Conservation (phyloP, 2,329 filamentous ascomycete genomes). For the Arachnomyces sp. region DNA sequence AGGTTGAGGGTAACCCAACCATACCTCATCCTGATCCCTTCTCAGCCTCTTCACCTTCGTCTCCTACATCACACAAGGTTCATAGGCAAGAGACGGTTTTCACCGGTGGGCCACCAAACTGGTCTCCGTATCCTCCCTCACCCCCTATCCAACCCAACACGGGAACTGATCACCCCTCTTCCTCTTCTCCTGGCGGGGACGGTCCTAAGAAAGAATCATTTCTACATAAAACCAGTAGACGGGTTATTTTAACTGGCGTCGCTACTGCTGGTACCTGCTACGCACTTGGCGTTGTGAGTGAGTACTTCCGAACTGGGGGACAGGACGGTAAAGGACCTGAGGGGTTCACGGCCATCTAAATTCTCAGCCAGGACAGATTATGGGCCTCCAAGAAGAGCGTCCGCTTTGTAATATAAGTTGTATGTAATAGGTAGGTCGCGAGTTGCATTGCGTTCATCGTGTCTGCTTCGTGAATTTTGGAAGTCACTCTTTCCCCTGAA, state of each 20-base stretch:
- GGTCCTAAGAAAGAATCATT: slow-evolving; percentile 10
- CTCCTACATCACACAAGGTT: slow-evolving; percentile 16
- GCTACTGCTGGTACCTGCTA: slow-evolving; percentile 33
- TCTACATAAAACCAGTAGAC: slow-evolving; percentile 18
- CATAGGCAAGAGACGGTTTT: slow-evolving; percentile 16
- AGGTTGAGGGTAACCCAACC: slow-evolving; percentile 1
- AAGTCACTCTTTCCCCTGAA: too few relatives aligned
- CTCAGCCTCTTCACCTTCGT: neutral
- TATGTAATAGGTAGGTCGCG: too few relatives aligned
- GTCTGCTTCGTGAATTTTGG: too few relatives aligned
- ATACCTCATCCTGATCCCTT: neutral
- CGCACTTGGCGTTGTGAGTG: slow-evolving; percentile 31
- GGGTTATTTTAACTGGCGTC: slow-evolving; percentile 27
- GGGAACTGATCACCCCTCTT: neutral
- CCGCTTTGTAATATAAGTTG: too few relatives aligned
- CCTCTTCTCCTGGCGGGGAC: neutral
- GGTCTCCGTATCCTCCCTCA: slow-evolving; percentile 15
- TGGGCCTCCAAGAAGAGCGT: too few relatives aligned
- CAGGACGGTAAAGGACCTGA: slow-evolving; percentile 29
- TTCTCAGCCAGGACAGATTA: slow-evolving; percentile 15
- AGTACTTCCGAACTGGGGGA: slow-evolving; percentile 36
- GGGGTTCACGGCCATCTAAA: slow-evolving; percentile 24
- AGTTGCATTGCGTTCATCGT: too few relatives aligned
- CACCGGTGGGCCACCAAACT: slow-evolving; percentile 19
- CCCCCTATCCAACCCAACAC: neutral